A percentile compares a stretch with the other conserved stretches of the same genome.
These are phyloP conservation scores for Periglandula ipomoeae DNA, from an alignment of 2,329 filamentous ascomycete genomes.

Conservation along the genomic window DNA sequence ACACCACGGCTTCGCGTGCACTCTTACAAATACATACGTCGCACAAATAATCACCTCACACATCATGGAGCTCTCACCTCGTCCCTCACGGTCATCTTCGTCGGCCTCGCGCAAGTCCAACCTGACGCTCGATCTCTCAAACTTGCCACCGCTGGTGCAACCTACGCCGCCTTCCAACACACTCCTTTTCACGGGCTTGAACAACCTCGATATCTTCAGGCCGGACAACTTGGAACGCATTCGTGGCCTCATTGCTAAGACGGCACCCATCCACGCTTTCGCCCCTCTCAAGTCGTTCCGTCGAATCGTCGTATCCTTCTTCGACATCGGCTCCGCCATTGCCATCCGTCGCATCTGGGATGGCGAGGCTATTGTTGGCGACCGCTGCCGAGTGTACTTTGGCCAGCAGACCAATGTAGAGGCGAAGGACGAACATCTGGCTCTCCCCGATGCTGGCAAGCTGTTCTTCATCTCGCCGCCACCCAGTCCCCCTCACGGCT, in stretches of 20 bases:
- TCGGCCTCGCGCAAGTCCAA: constrained; percentile 34
- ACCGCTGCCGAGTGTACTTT: constrained; percentile 60
- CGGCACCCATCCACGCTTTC: constrained; percentile 69
- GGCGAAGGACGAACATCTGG: constrained; percentile 46
- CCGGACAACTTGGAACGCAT: constrained; percentile 66
- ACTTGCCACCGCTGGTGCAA: constrained; percentile 57
- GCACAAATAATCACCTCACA: constrained; percentile 7
- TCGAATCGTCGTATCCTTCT: constrained; percentile 74
- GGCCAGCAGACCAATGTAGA: constrained; percentile 52
- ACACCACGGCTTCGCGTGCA: neutral
- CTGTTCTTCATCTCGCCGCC: constrained; percentile 66
- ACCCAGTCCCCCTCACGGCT: constrained; percentile 58
- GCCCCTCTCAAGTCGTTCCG: constrained; percentile 74
- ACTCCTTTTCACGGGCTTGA: constrained; percentile 73
- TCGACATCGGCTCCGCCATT: constrained; percentile 58
- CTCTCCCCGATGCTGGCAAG: constrained; percentile 60
- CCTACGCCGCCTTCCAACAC: constrained; percentile 77
- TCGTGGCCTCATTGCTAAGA: constrained; percentile 57
- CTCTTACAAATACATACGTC: neutral
- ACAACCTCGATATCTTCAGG: constrained; percentile 64
- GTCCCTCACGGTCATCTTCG: constrained; percentile 35
- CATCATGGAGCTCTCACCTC: constrained; percentile 27
- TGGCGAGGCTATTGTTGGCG: constrained; percentile 62
- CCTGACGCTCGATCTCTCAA: constrained; percentile 66
- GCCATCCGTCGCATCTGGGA: constrained; percentile 65